phyloP scores from a whole-genome alignment of 108 stramenopile species.

The Nannochloropsis gaditana region DNA sequence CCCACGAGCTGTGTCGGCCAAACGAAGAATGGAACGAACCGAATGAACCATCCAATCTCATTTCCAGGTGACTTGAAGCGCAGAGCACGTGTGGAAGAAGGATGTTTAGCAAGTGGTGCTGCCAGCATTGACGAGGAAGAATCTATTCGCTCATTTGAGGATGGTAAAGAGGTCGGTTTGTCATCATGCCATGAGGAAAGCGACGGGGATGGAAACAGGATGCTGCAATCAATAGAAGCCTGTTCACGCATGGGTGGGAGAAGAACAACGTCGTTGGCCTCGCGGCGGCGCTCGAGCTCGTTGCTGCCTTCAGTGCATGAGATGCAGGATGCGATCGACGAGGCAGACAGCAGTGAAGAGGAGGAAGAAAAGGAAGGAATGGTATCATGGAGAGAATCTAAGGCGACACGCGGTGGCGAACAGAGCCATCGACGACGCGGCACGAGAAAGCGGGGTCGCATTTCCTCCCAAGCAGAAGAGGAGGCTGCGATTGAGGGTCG shows the following conservation, averaged over 20 bases:
- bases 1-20: neutral
- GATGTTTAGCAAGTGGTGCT: neutral
- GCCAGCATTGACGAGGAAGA: conserved; percentile 10
- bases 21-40: neutral
- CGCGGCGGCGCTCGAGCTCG: neutral
- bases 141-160: neutral
- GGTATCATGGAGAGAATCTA: no score
- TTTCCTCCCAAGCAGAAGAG: neutral
- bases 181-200: neutral
- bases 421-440: no score
- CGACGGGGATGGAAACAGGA: neutral
- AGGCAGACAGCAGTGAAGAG: neutral
- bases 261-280: neutral
- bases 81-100: no score
- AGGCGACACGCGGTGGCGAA: no score
- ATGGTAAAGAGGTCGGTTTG: neutral
- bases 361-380: neutral
- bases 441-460: neutral
- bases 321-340: neutral
- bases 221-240: no score
- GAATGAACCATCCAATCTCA: no score
- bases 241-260: no score
- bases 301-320: neutral
- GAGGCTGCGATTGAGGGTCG: neutral
- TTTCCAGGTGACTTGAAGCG: no score